Percentiles rank a stretch among this genome's conserved stretches.
Conservation (phyloP, 352 stramenopile species). For the Blastocystis sp. region DNA sequence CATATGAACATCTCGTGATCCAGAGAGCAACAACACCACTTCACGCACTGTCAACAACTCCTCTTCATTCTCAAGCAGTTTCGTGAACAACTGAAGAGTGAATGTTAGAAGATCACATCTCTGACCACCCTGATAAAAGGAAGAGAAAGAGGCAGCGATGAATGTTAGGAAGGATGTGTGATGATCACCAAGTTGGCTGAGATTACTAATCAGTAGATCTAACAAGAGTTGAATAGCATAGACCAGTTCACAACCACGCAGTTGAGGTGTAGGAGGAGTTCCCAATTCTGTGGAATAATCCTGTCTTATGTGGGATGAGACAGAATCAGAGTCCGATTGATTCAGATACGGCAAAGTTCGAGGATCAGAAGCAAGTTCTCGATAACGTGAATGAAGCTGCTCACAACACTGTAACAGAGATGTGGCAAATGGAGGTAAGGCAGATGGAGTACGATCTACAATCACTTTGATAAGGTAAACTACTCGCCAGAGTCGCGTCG, state of each 20-base stretch:
- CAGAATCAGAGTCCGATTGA: neutral
- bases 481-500: constrained; percentile 13
- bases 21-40: neutral
- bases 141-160: neutral
- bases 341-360: neutral
- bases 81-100: neutral
- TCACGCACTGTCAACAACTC: neutral
- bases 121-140: neutral
- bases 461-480: constrained; percentile 36
- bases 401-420: constrained; percentile 23
- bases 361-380: neutral
- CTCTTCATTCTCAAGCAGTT: neutral
- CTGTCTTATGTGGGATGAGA: neutral
- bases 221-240: constrained; percentile 27
- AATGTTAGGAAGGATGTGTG: neutral
- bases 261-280: neutral
- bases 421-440: neutral
- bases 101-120: neutral
- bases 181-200: neutral
- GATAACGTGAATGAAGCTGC: neutral
- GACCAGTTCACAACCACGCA: neutral
- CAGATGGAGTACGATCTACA: neutral
- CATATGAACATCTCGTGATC: neutral
- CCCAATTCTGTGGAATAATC: neutral
- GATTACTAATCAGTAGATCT: neutral